Percentiles rank a stretch among this genome's conserved stretches.
Conservation (phyloP, 495 filamentous ascomycete species). For the Achaetomiella virescens region DNA sequence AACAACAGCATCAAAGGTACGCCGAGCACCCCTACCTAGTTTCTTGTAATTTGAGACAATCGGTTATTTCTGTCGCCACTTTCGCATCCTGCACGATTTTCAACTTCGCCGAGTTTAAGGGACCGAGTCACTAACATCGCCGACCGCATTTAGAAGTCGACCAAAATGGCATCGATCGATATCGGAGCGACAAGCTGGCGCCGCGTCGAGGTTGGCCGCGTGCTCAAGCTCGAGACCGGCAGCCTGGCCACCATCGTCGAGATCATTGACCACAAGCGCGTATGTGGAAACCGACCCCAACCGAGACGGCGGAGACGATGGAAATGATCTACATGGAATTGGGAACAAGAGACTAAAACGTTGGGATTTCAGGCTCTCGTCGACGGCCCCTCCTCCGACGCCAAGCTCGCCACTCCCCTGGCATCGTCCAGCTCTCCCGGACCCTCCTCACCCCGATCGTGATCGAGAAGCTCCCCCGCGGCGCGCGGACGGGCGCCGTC, state of each 20-base stretch:
- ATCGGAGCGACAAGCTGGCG: conserved; percentile 55
- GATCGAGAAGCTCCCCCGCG: conserved; percentile 81
- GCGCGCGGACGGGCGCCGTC: conserved; percentile 72
- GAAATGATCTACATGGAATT: conserved; percentile 9
- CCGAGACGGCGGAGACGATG: conserved; percentile 5
- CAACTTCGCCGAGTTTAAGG: conserved; percentile 7
- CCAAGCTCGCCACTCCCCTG: conserved; percentile 69
- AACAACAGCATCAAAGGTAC: conserved; percentile 32
- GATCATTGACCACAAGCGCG: conserved; percentile 99
- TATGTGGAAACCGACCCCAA: conserved; percentile 50
- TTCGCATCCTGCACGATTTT: conserved; percentile 14
- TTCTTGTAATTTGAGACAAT: conserved; percentile 9
- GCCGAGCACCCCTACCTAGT: conserved; percentile 17
- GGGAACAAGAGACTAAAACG: conserved; percentile 26
- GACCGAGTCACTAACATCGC: conserved; percentile 23
- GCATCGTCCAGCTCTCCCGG: conserved; percentile 69
- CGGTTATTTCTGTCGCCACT: conserved; percentile 10
- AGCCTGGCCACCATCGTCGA: conserved; percentile 91
- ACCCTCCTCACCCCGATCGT: conserved; percentile 85
- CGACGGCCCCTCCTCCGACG: conserved; percentile 80
- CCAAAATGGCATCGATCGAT: conserved; percentile 32
- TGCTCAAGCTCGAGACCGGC: conserved; percentile 70
- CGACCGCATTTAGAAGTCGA: conserved; percentile 20
- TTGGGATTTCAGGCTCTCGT: conserved; percentile 68
- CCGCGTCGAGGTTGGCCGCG: conserved; percentile 93